phyloP scores from a whole-genome alignment of 768 basidiomycete genomes.

The Russula lepida region DNA sequence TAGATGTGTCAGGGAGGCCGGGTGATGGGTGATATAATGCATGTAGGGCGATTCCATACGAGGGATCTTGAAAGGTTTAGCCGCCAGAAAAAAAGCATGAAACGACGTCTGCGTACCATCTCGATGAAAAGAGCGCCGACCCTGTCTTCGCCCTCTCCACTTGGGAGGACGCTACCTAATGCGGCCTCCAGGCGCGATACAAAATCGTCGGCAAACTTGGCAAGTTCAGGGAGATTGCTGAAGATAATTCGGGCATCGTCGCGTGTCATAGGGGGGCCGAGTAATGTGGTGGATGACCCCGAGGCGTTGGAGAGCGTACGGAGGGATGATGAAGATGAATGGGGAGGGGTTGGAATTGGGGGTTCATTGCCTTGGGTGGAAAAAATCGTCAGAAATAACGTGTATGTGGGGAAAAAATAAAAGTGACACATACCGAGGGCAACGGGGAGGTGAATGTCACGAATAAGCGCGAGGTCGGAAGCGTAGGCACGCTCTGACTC shows the following conservation, averaged over 20 bases:
- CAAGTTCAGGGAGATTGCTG: slow-evolving; percentile 67
- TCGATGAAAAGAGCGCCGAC: slow-evolving; percentile 66
- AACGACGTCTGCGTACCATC: slow-evolving; percentile 37
- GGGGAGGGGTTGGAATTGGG: slow-evolving; percentile 30
- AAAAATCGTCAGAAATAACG: neutral
- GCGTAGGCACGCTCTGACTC: slow-evolving; percentile 77
- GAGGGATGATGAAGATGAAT: slow-evolving; percentile 40
- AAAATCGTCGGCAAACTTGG: slow-evolving; percentile 60
- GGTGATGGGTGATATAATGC: slow-evolving; percentile 73
- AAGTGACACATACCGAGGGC: slow-evolving; percentile 51
- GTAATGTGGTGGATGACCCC: slow-evolving; percentile 32
- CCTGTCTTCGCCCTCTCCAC: slow-evolving; percentile 56
- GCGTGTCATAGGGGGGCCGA: slow-evolving; percentile 53
- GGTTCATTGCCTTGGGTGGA: slow-evolving; percentile 32
- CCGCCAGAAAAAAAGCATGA: neutral
- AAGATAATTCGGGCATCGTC: slow-evolving; percentile 70
- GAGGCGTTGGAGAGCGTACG: slow-evolving; percentile 46
- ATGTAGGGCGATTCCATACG: slow-evolving; percentile 66
- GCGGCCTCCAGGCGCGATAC: slow-evolving; percentile 57
- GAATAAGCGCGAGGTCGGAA: slow-evolving; percentile 70
- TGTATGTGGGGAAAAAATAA: neutral
- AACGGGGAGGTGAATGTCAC: slow-evolving; percentile 70
- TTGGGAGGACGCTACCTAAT: slow-evolving; percentile 52
- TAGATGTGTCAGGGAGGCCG: slow-evolving; percentile 64
- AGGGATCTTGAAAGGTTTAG: slow-evolving; percentile 42